A percentile compares a stretch with the other conserved stretches of the same genome.
phyloP scores from a whole-genome alignment of 1,284 basidiomycete species.

The Fomitopsis palustris region DNA sequence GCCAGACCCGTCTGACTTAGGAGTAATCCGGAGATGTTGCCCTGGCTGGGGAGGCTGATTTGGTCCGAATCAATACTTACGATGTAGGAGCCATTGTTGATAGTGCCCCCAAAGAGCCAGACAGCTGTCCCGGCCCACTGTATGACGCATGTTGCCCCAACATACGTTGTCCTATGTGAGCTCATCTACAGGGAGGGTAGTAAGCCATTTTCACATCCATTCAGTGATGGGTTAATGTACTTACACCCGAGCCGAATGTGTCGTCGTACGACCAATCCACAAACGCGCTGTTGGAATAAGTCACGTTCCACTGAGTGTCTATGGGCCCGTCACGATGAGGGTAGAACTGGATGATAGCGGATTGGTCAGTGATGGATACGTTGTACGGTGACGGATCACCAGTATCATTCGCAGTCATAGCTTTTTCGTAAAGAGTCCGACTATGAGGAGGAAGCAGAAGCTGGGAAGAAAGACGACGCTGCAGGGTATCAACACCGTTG shows the following conservation, averaged over 20 bases:
- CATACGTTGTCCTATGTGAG: not conserved
- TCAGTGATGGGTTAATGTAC: too few species aligned
- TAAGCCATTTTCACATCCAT: too few species aligned
- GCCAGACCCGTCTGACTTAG: not conserved
- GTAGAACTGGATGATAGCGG: not conserved
- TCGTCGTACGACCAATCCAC: not conserved
- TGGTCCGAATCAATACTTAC: not conserved
- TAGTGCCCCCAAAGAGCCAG: not conserved
- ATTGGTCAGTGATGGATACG: constrained; percentile 3
- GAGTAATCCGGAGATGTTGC: not conserved
- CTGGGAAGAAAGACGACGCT: too few species aligned
- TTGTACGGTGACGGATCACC: not conserved
- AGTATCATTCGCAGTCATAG: too few species aligned
- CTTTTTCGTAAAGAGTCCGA: too few species aligned
- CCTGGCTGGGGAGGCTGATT: not conserved
- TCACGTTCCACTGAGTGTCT: not conserved
- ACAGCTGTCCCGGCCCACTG: constrained; percentile 2
- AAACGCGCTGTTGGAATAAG: not conserved
- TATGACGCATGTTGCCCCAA: not conserved
- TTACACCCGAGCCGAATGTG: not conserved
- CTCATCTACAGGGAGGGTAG: not conserved
- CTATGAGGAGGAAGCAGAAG: too few species aligned
- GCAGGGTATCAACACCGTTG: too few species aligned
- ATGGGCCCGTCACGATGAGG: constrained; percentile 1
- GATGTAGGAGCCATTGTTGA: not conserved